Base-by-base conservation (phyloP, 2,329 filamentous ascomycete species). In the Ilyonectria sp. region DNA sequence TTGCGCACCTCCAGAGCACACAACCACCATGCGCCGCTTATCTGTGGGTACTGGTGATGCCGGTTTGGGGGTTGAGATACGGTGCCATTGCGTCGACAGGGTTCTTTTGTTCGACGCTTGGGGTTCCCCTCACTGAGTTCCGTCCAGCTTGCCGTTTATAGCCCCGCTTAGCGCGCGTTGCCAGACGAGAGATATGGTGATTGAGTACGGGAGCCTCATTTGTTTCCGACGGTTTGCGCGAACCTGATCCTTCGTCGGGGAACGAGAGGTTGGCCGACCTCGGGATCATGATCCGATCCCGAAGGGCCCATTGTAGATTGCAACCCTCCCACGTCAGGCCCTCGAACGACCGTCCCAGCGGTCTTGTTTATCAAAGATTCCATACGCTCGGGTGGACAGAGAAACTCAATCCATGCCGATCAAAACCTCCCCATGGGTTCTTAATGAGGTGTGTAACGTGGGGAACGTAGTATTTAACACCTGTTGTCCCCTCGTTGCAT, bases 41-140 rank as follows among this genome's bases (percentile, higher is more conserved):
- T 65, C 62, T 43, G 62, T 55, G 62, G 62, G 40, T 55, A 59
- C 54, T 10, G 13, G 33, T 21, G 29, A 29, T 40, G 61, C 62
- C 62, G 37, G 31, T 65, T 65, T 60, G 47, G 62, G 62, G 17
- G 29, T 40, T 29, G 29, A 60, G 56, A 65, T 65, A 55, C 55
- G 62, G 31, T 19, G 19, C 44, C 33, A 63, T 53, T 46, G 53
- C 61, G 21, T 7, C 21, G 55, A 59, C 62, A 65, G 62, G 62
- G 62, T 65, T 60, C 62, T 65, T 65, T 65, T 65, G 62, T 65
- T 33, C 29, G 60, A 47, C 50, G 50, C 31, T 33, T n/a, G 33
- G 50, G 50, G 13, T 58, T 58, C 61, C 61, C 61, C 61, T 63
- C 61, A 63, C 43, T 40, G 26, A 46, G 19, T 43, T 54, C 49